A percentile compares a stretch with the other conserved stretches of the same genome.
Conservation (phyloP, 306 rosid genomes). For the Trifolium subterraneum region DNA sequence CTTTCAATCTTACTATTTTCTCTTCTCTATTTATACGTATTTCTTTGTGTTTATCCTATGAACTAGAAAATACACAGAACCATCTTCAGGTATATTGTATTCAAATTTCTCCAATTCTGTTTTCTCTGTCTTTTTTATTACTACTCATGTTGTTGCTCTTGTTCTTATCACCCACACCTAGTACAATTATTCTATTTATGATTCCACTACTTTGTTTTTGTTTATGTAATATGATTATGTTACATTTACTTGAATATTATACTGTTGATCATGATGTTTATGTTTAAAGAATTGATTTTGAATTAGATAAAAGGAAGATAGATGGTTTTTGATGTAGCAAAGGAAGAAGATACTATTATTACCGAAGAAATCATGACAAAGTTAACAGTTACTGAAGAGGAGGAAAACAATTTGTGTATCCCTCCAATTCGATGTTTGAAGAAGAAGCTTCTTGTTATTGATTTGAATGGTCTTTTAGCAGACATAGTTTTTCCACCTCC, state of each 20-base stretch:
- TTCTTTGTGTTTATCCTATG: not conserved
- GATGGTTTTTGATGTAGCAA: not conserved
- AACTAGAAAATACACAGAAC: not conserved
- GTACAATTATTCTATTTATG: not conserved
- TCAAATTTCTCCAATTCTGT: not conserved
- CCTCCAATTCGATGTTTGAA: constrained; percentile 40
- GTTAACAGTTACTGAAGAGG: not conserved
- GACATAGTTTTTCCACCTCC: constrained; percentile 74
- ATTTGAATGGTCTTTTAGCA: constrained; percentile 78
- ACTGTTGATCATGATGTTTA: not conserved
- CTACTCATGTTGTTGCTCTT: not conserved
- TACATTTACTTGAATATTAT: not conserved
- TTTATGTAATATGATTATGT: not conserved
- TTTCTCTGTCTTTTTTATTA: no score
- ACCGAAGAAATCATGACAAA: not conserved
- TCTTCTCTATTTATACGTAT: not conserved
- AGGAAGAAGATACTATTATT: not conserved
- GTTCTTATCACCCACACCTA: not conserved
- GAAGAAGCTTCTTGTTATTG: constrained; percentile 80
- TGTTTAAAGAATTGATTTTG: not conserved
- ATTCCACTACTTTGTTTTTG: not conserved
- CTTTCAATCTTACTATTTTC: no score
- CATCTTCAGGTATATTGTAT: not conserved
- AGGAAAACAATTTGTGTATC: constrained; percentile 28
- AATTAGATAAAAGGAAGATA: not conserved